Base-by-base conservation (phyloP, 2,329 filamentous ascomycete genomes). In the Pseudogymnoascus sp. region DNA sequence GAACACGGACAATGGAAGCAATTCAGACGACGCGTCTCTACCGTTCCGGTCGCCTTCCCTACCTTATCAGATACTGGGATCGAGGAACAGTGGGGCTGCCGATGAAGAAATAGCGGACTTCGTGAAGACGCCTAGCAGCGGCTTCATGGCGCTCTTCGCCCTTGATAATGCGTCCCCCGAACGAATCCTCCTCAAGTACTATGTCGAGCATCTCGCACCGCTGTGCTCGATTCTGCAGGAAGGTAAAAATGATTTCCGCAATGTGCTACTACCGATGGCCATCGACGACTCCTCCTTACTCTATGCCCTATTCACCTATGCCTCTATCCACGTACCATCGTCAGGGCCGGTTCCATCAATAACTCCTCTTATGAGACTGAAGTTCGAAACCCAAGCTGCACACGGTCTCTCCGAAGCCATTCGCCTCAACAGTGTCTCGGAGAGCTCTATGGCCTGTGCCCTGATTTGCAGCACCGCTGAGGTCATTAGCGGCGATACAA, bases 241-340 rank as follows among this genome's bases (percentile, higher is more conserved):
- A 20, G 62, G 57, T 7, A 57, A 53, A 30, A 53, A 58, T 20
- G 60, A 58, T 11, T 63, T 63, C 15, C 57, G 47, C 35, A 47
- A 41, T 22, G 60, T 63, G 14, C 38, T 63, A 4, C 50, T 63
- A 15, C 62, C 62, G 22, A 63, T 63, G 63, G 63, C 63, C 22
- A 64, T 64, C 36, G 63, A 61, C 41, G 63, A 64, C 60, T 62
- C 63, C 22, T 63, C 63, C 3, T 33, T 64, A 9, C 62, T 64
- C 2, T 62, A 64, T 11, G 63, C 63, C 3, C 57, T 64, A n/a
- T 64, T 64, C 38, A 50, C 62, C 41, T 64, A 63, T 53, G 62
- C 63, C 43, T 64, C 63, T 25, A 59, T 63, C 35, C 62, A 64
- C 60, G 50, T 59, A 22, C 39, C 62, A 12, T 43, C 63, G 14